These are phyloP conservation scores for Cryomyces antarcticus DNA, from an alignment of 495 filamentous ascomycete genomes.

Conservation along the genomic window DNA sequence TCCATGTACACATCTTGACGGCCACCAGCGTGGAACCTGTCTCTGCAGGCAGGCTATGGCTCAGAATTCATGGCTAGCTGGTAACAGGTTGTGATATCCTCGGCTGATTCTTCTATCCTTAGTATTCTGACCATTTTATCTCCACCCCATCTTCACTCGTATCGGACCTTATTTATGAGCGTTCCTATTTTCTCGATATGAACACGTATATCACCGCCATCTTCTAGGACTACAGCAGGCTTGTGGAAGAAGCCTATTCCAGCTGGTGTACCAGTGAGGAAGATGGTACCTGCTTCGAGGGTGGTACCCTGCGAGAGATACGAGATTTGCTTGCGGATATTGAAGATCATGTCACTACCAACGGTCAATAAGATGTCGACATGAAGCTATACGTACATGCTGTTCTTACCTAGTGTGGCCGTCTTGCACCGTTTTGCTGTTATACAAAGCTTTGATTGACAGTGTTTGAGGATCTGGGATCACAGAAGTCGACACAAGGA, in stretches of 20 bases:
- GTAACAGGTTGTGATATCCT: too few species aligned
- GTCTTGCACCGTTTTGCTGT: constrained; percentile 15
- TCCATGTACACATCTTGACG: too few species aligned
- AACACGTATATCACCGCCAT: not conserved
- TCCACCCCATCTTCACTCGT: constrained; percentile 3
- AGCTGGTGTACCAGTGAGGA: constrained; percentile 8
- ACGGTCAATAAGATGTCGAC: not conserved
- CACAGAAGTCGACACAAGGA: constrained; percentile 17
- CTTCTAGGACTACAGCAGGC: not conserved
- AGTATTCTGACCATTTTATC: too few species aligned
- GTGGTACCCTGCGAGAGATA: constrained; percentile 12
- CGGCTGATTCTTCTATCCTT: too few species aligned
- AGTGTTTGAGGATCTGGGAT: constrained; percentile 20
- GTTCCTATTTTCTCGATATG: constrained; percentile 12
- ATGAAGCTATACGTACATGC: too few species aligned
- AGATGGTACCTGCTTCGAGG: not conserved
- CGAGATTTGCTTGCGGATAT: constrained; percentile 14
- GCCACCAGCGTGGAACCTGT: too few species aligned
- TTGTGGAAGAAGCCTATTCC: constrained; percentile 18
- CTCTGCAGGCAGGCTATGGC: too few species aligned
- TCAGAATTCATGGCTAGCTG: too few species aligned
- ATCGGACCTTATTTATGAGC: constrained; percentile 14
- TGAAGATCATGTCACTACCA: constrained; percentile 14
- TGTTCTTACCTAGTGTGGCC: constrained; percentile 10
- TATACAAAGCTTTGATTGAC: constrained; percentile 14